These are phyloP conservation scores for Nannochloropsis salina DNA, from an alignment of 108 stramenopile genomes.

Conservation along the genomic window DNA sequence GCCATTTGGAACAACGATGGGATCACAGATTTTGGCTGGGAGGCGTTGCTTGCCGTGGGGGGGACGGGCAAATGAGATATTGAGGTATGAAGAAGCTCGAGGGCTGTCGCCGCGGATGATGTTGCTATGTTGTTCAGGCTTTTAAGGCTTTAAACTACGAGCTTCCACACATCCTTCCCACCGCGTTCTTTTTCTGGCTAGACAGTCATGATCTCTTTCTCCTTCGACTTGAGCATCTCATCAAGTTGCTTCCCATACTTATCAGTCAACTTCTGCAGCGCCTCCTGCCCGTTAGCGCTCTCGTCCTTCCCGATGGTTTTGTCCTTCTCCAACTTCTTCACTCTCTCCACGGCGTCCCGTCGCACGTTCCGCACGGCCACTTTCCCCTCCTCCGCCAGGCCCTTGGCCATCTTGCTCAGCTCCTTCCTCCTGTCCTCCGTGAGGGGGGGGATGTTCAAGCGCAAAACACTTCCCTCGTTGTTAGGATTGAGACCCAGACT, in stretches of 20 bases:
- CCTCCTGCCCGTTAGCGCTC: constrained; percentile 64
- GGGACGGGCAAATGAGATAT: too few species aligned
- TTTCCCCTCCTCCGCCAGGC: constrained; percentile 87
- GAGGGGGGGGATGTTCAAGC: constrained; percentile 80
- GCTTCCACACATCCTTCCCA: neutral
- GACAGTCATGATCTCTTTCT: constrained; percentile 87
- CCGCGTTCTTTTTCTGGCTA: constrained; percentile 39
- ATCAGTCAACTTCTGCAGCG: constrained; percentile 82
- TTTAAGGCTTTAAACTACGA: too few species aligned
- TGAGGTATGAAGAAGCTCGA: too few species aligned
- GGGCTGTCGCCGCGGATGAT: too few species aligned
- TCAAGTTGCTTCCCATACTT: constrained; percentile 75
- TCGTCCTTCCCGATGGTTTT: constrained; percentile 74
- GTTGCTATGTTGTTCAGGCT: too few species aligned
- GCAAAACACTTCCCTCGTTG: constrained; percentile 80
- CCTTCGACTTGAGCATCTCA: constrained; percentile 73
- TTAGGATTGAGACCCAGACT: constrained; percentile 77
- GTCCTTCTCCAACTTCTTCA: constrained; percentile 86
- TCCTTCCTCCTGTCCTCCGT: constrained; percentile 93
- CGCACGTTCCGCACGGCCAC: constrained; percentile 58
- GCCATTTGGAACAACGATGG: too few species aligned
- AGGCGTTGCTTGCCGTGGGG: too few species aligned
- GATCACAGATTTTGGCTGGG: too few species aligned
- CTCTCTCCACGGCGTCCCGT: constrained; percentile 72
- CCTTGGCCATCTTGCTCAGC: constrained; percentile 80